Base-by-base conservation (phyloP, 371 early-diverging fungal genomes). In the Umbelopsis sp. region DNA sequence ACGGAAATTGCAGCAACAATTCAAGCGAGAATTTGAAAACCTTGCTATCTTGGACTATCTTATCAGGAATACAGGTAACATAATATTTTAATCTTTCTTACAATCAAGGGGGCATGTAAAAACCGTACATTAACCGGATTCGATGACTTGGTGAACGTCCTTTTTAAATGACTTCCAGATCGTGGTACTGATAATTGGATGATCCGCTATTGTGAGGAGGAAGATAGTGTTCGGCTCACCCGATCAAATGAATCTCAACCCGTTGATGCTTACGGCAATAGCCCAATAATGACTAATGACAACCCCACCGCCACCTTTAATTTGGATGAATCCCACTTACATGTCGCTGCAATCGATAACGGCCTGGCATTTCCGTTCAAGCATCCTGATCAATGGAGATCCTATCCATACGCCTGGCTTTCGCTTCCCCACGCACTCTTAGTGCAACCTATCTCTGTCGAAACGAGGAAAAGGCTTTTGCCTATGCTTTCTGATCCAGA, bases 101-200 rank as follows among this genome's bases (percentile, higher is more conserved):
- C 7, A 41, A 41, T 1, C 7, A 41, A 10, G 10, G 12, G 7
- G 7, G 7, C 10, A 41, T 5, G 12, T 10, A 12, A 41, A 1
- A 41, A 41, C 7, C 41, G 41, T 29, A 29, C 41, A 41, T 7
- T 12, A 41, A 41, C 41, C 1, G 41, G 7, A 41, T 41, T 12
- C 10, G 10, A 45, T n/a, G 29, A 24, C 44, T 9, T 25, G 51
- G 9, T 45, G 0, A 11, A 24, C 35, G 18, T 46, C 44, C 29
- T 20, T 69, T 41, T 24, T 51, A 38, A 25, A 67, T 12, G 22
- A 35, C 44, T 62, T 35, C 7, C 18, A 87, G 92, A 96, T 75
- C 88, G 96, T 29, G 94, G 95, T 14, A 68, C 90, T 67, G 95
- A 97, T 69, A 97, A 96, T 70, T 95, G 96, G 97, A 93, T 96